A percentile compares a stretch with the other conserved stretches of the same genome.
phyloP scores from a whole-genome alignment of 2,329 filamentous ascomycete species.

The Gyromitra esculenta region DNA sequence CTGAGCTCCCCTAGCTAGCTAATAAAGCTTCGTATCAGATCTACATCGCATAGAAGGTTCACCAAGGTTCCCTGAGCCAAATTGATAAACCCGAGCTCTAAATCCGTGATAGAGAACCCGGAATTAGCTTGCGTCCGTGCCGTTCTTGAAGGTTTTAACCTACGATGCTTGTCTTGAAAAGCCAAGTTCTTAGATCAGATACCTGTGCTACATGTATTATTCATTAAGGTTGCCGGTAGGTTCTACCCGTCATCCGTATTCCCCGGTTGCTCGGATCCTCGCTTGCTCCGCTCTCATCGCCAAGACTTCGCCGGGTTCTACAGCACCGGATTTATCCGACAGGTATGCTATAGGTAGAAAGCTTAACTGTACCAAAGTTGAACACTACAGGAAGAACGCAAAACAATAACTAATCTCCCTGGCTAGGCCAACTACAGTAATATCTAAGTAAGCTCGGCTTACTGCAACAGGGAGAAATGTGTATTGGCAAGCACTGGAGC shows the following conservation, averaged over 20 bases:
- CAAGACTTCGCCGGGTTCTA: too few relatives aligned
- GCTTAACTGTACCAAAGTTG: too few relatives aligned
- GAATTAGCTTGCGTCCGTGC: conserved; percentile 4
- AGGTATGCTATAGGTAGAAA: too few relatives aligned
- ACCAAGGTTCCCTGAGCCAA: background rate
- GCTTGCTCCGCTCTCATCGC: too few relatives aligned
- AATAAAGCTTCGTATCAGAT: background rate
- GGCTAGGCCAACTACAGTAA: too few relatives aligned
- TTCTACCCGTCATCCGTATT: background rate
- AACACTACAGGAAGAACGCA: too few relatives aligned
- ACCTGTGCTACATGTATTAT: background rate
- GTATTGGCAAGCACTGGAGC: too few relatives aligned
- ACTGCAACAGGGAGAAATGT: too few relatives aligned
- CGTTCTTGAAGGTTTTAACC: background rate
- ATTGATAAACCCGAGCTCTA: conserved; percentile 2
- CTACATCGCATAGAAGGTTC: background rate
- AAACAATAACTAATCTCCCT: too few relatives aligned
- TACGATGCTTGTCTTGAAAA: background rate
- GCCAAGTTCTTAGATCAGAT: background rate
- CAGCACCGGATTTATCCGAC: too few relatives aligned
- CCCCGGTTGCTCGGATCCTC: too few relatives aligned
- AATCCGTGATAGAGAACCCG: background rate
- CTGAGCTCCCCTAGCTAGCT: background rate
- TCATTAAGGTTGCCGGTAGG: background rate
- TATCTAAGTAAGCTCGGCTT: too few relatives aligned